Base-by-base conservation (phyloP, 805 yeast genomes). In the Ogataea kodamae region DNA sequence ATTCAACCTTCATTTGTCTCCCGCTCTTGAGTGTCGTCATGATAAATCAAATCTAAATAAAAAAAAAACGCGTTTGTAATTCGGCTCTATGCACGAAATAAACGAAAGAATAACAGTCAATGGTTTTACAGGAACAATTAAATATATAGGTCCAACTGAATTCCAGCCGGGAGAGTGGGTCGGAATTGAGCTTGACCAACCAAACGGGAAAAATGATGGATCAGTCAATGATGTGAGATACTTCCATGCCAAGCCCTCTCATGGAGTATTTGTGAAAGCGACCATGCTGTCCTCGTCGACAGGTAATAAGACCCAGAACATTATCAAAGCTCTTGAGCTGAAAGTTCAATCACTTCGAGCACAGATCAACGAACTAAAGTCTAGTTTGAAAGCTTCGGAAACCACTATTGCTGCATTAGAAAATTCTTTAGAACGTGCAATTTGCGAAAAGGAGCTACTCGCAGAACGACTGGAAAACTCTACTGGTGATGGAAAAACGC, bases 131-230 rank as follows among this genome's bases (percentile, higher is more conserved):
- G 86, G 84, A 0, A 45, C 53, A 0, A 68, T 79, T 1, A 56
- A 69, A 31, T 80, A 55, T 48, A 39, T 69, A 2, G 87, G 87
- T 0, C 33, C 45, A 9, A 75, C 85, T 0, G 43, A 70, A 28
- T 81, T 81, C 60, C 76, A 83, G 3, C 58, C 68, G 0, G 87
- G 86, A 0, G 46, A 39, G n/a, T 73, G 80, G 79, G 52, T 68
- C 4, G 80, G 79, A 1, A 48, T 74, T 3, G 74, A 70, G 30
- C 49, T 74, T 14, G 63, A 61, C 9, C 35, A 37, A 1, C 46
- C 66, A 0, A 38, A 22, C 1, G 79, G 79, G 1, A 69, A 67
- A 43, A 74, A 74, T 34, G 59, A 73, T 39, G 80, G 80, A 1
- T 50, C 68, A 0, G 65, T 74, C 0, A 53, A 62, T 12, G 75